Evolutionary conservation across 1,139 yeast genomes (phyloP), one percentile per base, ranked within the genome.

Genomic region (Candida freyschussii): DNA sequence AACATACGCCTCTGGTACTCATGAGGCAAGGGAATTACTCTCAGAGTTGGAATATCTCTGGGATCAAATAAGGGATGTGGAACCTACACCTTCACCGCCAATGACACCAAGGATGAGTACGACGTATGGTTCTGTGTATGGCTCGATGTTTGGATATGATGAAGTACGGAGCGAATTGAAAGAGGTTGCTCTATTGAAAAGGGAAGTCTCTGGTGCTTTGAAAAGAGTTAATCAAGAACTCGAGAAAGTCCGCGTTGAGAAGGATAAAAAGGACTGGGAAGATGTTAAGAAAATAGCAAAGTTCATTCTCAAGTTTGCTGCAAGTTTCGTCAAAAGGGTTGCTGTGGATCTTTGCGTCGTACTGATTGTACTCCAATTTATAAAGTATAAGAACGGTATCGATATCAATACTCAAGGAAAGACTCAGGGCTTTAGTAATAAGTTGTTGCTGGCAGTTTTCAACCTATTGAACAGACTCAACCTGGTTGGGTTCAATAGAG

Each of bases 31-130:
- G 21, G 86, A 80, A 49, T 60, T 80, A 32, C 62, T 81, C 34
- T 60, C 67, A 27, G 91, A 81, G 47, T 63, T 82, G 47, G 86
- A 80, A 48, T 75, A 70, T 46, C 60, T 80, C 26, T 82, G 91
- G 89, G 81, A 77, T 50, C 87, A 79, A 52, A 75, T 82, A 34
- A 78, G 75, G 48, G 80, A 77, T 51, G 50, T 75, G 13, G 37
- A 42, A 5, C 47, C 48, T 13, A 33, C 43, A 2, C 40, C 43
- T 5, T 35, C 46, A 3, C 47, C 47, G 7, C 43, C 47, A 20
- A 29, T 40, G 26, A 45, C 46, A 1, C 46, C 49, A 8, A 23
- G 39, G 13, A 13, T 36, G 31, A 33, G 42, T 25, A 25, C 32
- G 14, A 27, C 32, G 29, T 24, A 30, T 26, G 36, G 43, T 17